A percentile compares a stretch with the other conserved stretches of the same genome.
Evolutionary conservation across 129 eudicot species (phyloP).

Genomic region (Oenanthe sinensis): DNA sequence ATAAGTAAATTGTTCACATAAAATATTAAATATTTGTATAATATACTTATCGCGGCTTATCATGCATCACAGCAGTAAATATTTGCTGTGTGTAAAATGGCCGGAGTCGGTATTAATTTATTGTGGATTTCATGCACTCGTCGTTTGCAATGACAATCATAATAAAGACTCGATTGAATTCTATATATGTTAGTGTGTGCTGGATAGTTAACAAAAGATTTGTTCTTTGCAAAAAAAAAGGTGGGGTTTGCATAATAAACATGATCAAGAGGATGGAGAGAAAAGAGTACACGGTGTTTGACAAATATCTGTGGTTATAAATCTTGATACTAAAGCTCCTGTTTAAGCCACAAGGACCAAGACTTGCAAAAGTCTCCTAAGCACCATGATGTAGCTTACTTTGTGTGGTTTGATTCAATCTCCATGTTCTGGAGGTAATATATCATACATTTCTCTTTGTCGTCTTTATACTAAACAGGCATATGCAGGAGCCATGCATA

Average conservation of each 20-base stretch:
- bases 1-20: too few species aligned
- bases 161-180: neutral
- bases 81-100: too few species aligned
- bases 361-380: neutral
- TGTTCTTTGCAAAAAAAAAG: constrained; percentile 5
- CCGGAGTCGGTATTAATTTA: too few species aligned
- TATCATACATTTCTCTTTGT: neutral
- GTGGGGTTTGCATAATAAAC: constrained; percentile 26
- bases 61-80: too few species aligned
- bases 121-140: neutral
- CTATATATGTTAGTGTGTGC: neutral
- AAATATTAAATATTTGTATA: too few species aligned
- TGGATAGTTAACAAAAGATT: neutral
- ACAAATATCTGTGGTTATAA: constrained; percentile 16
- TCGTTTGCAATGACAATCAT: neutral
- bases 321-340: neutral
- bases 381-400: neutral
- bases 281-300: constrained; percentile 24
- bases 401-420: too few species aligned
- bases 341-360: neutral
- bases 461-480: neutral
- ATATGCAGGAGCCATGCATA: neutral
- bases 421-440: neutral
- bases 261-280: constrained; percentile 17
- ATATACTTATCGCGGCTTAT: too few species aligned